Conservation (phyloP, 1,284 basidiomycete species). For the Microstroma glucosiphilum region DNA sequence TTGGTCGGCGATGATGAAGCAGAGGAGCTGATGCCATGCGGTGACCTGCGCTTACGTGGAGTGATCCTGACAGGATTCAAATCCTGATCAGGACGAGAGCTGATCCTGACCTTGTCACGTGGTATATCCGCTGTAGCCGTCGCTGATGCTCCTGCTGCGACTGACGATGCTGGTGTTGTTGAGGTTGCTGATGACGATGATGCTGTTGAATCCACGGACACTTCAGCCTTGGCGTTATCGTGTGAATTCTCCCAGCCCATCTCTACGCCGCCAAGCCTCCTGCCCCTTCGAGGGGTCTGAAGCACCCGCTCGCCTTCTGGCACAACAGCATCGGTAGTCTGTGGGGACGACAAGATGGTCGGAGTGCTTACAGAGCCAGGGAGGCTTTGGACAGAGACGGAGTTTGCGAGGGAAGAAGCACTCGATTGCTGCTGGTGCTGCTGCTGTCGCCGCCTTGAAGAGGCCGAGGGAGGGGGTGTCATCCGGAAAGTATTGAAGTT, state of each 20-base stretch:
- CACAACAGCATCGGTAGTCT: too few relatives aligned
- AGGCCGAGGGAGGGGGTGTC: too few relatives aligned
- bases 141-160: background rate
- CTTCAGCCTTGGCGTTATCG: background rate
- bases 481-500: too few relatives aligned
- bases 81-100: background rate
- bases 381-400: too few relatives aligned
- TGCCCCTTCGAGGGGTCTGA: background rate
- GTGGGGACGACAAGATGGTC: too few relatives aligned
- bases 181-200: background rate
- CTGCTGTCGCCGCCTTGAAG: too few relatives aligned
- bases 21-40: background rate
- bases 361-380: too few relatives aligned
- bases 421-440: too few relatives aligned
- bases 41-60: constrained; percentile 1
- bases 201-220: too few relatives aligned
- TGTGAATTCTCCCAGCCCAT: background rate
- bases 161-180: background rate
- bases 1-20: background rate
- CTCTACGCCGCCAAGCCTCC: constrained; percentile 1
- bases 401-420: too few relatives aligned
- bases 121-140: background rate
- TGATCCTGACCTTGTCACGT: too few relatives aligned
- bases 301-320: background rate
- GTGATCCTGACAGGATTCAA: background rate